Percentiles rank a stretch among this genome's conserved stretches.
Evolutionary conservation across 345 rosid species (phyloP).

Genomic region (Moricandia moricandioides): DNA sequence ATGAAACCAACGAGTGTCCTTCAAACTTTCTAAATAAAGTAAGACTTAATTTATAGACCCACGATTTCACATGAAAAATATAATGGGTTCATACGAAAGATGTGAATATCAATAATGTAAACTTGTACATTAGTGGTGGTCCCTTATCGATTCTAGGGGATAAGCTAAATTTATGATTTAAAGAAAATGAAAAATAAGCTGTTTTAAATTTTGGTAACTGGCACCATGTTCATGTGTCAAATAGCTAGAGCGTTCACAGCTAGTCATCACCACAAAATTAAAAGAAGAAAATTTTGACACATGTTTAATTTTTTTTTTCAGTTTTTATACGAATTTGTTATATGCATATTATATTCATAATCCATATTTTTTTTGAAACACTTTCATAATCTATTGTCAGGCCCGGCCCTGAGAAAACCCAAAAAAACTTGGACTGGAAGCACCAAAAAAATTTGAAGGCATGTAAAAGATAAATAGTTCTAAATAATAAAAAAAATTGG

Average conservation of each 20-base stretch:
- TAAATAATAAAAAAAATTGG: no score
- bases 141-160: conserved; percentile 13
- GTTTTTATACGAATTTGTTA: no score
- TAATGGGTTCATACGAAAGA: conserved; percentile 14
- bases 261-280: not conserved
- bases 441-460: no score
- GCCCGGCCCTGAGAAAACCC: no score
- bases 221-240: conserved; percentile 9
- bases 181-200: not conserved
- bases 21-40: conserved; percentile 2
- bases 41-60: not conserved
- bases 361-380: no score
- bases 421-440: no score
- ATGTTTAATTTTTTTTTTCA: no score
- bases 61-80: conserved; percentile 13
- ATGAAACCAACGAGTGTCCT: conserved; percentile 6
- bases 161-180: not conserved
- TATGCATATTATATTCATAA: no score
- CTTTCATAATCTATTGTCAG: no score
- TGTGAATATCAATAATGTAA: conserved; percentile 20
- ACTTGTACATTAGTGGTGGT: not conserved
- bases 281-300: no score
- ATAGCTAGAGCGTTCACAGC: not conserved
- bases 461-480: no score
- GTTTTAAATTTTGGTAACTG: not conserved